Evolutionary conservation across 345 rosid species (phyloP), one percentile per base, ranked within the genome.

Genomic region (Salix koriyanagi): DNA sequence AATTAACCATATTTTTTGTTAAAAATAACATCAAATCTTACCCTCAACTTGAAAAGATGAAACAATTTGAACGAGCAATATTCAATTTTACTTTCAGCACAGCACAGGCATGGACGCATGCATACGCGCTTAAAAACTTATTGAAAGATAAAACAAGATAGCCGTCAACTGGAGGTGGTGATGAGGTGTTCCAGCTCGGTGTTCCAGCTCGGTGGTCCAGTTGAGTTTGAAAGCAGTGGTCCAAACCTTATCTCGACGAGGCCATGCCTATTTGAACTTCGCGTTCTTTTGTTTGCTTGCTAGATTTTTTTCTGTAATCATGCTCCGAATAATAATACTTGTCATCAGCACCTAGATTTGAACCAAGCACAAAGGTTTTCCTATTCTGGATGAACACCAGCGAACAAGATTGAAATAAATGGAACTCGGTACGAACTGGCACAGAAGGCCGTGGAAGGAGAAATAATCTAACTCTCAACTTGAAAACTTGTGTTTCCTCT

Each of bases 131-230:
- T 58, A 23, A 58, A 4, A 58, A 58, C 25, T 0, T 10, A 9
- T n/a, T 4, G 61, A 30, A 39, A 69, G 67, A 65, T 36, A 66
- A 65, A 71, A 75, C 69, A 75, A 80, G 76, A 50, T 67, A 46
- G 80, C 77, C 75, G 80, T 77, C 83, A 81, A 69, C 72, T 81
- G 80, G 80, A 68, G 71, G 75, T 73, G 30, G 71, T 32, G 34
- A 32, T 32, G 34, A 32, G n/a, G 78, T 50, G 42, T 65, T 30
- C 46, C 28, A 8, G 64, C 44, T 23, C 19, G 60, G 74, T 76
- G 83, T 77, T 76, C 80, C 77, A 8, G 64, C 44, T 23, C 19
- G 60, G 74, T 76, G 83, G 80, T 76, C 80, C 77, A 36, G 25
- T 7, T 41, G 25, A 66, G 75, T 66, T 48, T 56, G 64, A 69